Evolutionary conservation across 2,329 filamentous ascomycete genomes (phyloP), one percentile per base, ranked within the genome.

Genomic region (Penicillium sp.): DNA sequence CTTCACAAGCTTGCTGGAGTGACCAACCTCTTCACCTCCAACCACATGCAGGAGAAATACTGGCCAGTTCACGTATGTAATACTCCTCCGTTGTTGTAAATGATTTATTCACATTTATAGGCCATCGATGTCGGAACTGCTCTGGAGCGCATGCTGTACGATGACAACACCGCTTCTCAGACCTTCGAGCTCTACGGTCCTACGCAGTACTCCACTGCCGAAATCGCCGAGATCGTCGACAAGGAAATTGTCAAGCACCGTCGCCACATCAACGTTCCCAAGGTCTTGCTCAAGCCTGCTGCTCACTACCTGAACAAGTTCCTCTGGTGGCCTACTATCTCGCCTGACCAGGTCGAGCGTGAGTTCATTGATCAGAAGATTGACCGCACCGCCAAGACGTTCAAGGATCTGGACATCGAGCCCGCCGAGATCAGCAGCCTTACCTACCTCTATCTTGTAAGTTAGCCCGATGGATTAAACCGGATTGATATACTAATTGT

Each of bases 181-280:
- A 99, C 93, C 0, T 99, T 83, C 68, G 94, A 99, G 78, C 87
- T 99, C 16, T 96, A 91, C 74, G 94, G 94, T 2, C 93, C 94
- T 47, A 94, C 88, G 75, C 84, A 96, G 69, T 97, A 97, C 81
- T 91, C 87, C 61, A 91, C 91, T 69, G 85, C 83, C 35, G 89
- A 97, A 74, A 91, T 99, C 64, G 87, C 89, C 49, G 84, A 89
- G 66, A 74, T 97, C 63, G 92, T 97, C 51, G 91, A 97, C 79
- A 86, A 83, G 63, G 94, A 99, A 78, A 97, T 96, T 64, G 84
- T 89, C 79, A 95, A 96, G 79, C 83, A 88, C 74, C 86, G 92
- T 67, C 84, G 89, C 63, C 92, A 97, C 76, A 83, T 99, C 77
- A 97, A 99, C 75, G 68, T 99, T 46, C 93, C 94, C 58, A 94